Evolutionary conservation across 805 yeast species (phyloP).

Genomic region (Saccharomycopsis guyanensis): DNA sequence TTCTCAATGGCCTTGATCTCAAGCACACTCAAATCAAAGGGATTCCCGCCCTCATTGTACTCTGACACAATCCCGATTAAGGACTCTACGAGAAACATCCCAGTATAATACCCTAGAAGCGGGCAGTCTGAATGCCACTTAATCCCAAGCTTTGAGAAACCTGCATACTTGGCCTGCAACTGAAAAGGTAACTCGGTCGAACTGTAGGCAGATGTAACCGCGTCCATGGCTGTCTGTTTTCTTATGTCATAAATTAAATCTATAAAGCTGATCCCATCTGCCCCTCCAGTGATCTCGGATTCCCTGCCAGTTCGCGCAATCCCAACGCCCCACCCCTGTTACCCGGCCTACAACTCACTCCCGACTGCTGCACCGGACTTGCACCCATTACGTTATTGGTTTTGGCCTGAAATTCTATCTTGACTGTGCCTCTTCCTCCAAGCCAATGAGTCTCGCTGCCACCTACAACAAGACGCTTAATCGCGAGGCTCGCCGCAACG

Average conservation of each 20-base stretch:
- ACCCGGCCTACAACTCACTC: no score
- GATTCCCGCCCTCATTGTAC: not conserved
- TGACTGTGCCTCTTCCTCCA: no score
- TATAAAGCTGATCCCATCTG: no score
- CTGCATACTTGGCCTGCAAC: not conserved
- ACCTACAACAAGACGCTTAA: conserved; percentile 12
- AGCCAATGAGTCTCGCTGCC: conserved; percentile 14
- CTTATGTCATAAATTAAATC: no score
- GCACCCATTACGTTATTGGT: no score
- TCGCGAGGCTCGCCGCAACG: conserved; percentile 1
- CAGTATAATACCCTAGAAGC: conserved; percentile 1
- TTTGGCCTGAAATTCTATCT: no score
- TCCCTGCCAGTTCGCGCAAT: no score
- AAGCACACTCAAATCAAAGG: not conserved
- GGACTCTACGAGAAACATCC: conserved; percentile 1
- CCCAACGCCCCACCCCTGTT: no score
- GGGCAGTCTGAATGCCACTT: not conserved
- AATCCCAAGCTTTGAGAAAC: not conserved
- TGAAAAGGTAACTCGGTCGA: not conserved
- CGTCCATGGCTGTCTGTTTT: no score
- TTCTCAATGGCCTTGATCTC: conserved; percentile 4
- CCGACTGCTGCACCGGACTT: no score
- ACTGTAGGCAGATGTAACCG: no score
- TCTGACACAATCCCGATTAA: conserved; percentile 1
- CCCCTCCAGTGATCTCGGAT: no score